A percentile compares a stretch with the other conserved stretches of the same genome.
Conservation (phyloP, 192 early-diverging fungal species). For the Jimgerdemannia lactiflua region DNA sequence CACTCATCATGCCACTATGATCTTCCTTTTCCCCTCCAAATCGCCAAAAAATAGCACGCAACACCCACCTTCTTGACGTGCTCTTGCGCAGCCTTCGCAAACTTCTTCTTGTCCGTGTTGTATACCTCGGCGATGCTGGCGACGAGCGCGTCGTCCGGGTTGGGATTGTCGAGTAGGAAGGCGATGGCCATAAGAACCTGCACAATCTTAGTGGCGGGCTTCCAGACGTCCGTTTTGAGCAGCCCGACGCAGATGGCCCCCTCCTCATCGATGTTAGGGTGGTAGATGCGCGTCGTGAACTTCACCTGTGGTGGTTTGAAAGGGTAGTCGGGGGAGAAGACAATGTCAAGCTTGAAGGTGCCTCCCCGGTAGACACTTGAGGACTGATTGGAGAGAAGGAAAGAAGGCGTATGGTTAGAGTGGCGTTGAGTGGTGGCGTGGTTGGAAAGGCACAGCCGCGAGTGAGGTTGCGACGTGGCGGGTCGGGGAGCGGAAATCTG, state of each 20-base stretch:
- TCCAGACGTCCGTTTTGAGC: slow-evolving; percentile 82
- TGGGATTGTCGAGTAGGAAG: slow-evolving; percentile 66
- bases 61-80: slow-evolving; percentile 62
- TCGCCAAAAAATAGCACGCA: too few species aligned
- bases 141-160: slow-evolving; percentile 82
- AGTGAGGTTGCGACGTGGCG: too few species aligned
- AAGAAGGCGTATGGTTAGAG: background rate
- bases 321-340: slow-evolving; percentile 73
- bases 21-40: too few species aligned
- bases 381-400: slow-evolving; percentile 21
- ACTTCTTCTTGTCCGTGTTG: slow-evolving; percentile 57
- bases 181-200: slow-evolving; percentile 67
- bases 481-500: background rate
- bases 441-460: too few species aligned
- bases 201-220: slow-evolving; percentile 70
- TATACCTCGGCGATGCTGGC: slow-evolving; percentile 71
- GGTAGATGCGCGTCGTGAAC: slow-evolving; percentile 78
- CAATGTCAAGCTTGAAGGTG: slow-evolving; percentile 64
- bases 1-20: too few species aligned
- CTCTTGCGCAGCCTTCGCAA: slow-evolving; percentile 69
- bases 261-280: slow-evolving; percentile 71
- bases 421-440: too few species aligned
- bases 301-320: slow-evolving; percentile 83
- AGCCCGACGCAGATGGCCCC: slow-evolving; percentile 75
- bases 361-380: slow-evolving; percentile 69